phyloP scores from a whole-genome alignment of 106 monocot genomes.

The Dioscorea dumetorum region DNA sequence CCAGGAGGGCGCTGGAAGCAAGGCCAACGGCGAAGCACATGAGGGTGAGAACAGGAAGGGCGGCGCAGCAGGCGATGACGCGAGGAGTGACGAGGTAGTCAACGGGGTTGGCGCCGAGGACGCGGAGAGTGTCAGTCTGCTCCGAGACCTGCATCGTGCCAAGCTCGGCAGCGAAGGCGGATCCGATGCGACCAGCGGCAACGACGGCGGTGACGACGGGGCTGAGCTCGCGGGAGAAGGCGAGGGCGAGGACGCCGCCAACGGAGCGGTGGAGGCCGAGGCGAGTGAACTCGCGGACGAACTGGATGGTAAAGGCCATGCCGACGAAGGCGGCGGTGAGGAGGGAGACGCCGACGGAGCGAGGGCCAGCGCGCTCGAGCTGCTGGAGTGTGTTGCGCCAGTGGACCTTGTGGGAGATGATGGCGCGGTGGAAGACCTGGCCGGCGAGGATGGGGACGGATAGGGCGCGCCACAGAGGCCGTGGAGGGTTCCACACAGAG shows the following conservation, averaged over 20 bases:
- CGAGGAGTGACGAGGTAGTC: conserved; percentile 70
- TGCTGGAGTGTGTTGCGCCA: conserved; percentile 69
- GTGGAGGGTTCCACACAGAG: conserved; percentile 39
- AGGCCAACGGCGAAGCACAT: conserved; percentile 68
- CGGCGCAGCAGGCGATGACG: conserved; percentile 67
- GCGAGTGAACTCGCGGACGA: conserved; percentile 89
- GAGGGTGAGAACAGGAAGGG: conserved; percentile 70
- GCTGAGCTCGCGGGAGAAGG: conserved; percentile 78
- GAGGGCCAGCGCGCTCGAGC: conserved; percentile 74
- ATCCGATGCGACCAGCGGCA: conserved; percentile 67
- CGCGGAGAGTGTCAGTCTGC: conserved; percentile 72
- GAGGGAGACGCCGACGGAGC: conserved; percentile 73
- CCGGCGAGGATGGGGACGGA: conserved; percentile 54
- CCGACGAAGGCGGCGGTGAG: conserved; percentile 84
- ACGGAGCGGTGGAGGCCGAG: conserved; percentile 84
- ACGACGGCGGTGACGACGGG: conserved; percentile 89
- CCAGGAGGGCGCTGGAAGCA: conserved; percentile 62
- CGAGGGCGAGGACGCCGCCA: conserved; percentile 84
- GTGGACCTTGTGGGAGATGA: conserved; percentile 46
- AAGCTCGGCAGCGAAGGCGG: conserved; percentile 68
- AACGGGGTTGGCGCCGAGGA: conserved; percentile 60
- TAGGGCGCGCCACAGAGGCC: conserved; percentile 61
- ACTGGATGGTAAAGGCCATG: conserved; percentile 94
- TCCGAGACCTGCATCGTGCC: conserved; percentile 87
- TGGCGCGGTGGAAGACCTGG: conserved; percentile 52